Evolutionary conservation across 2,329 filamentous ascomycete genomes (phyloP).

Genomic region (Epichloe festucae): DNA sequence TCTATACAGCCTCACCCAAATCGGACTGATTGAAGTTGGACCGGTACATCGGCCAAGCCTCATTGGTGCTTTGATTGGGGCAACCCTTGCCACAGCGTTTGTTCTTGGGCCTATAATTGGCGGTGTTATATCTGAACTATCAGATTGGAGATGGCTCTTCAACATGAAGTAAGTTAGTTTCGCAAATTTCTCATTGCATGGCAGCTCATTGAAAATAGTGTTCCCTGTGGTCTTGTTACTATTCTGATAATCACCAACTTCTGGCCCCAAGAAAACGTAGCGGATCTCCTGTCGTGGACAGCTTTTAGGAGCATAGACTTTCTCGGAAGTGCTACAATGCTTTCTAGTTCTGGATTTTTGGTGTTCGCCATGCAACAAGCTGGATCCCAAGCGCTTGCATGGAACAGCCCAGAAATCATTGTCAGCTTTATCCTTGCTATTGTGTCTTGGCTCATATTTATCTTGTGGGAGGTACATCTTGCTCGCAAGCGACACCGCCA

Average conservation of each 20-base stretch:
- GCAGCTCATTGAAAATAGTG: constrained; percentile 20
- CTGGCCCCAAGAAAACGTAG: constrained; percentile 28
- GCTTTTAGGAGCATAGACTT: constrained; percentile 38
- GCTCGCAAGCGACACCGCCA: constrained; percentile 21
- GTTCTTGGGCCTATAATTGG: constrained; percentile 46
- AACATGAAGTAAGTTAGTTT: constrained; percentile 40
- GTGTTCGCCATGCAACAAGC: constrained; percentile 45
- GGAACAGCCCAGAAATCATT: constrained; percentile 39
- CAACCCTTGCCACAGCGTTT: constrained; percentile 43
- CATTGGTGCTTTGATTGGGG: constrained; percentile 41
- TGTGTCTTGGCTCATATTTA: constrained; percentile 34
- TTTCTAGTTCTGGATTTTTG: constrained; percentile 39
- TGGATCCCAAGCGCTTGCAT: constrained; percentile 36
- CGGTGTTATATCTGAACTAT: constrained; percentile 38
- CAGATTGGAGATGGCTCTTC: constrained; percentile 47
- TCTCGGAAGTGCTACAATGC: constrained; percentile 35
- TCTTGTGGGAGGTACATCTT: constrained; percentile 37
- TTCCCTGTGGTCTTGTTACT: constrained; percentile 34
- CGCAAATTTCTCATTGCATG: not conserved
- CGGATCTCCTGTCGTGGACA: constrained; percentile 24
- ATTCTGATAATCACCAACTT: constrained; percentile 34
- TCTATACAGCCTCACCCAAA: constrained; percentile 46
- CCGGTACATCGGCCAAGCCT: constrained; percentile 38
- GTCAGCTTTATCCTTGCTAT: constrained; percentile 33
- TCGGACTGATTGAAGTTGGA: constrained; percentile 43